These are phyloP conservation scores for Neonectria neomacrospora DNA, from an alignment of 2,329 filamentous ascomycete genomes.

Conservation along the genomic window DNA sequence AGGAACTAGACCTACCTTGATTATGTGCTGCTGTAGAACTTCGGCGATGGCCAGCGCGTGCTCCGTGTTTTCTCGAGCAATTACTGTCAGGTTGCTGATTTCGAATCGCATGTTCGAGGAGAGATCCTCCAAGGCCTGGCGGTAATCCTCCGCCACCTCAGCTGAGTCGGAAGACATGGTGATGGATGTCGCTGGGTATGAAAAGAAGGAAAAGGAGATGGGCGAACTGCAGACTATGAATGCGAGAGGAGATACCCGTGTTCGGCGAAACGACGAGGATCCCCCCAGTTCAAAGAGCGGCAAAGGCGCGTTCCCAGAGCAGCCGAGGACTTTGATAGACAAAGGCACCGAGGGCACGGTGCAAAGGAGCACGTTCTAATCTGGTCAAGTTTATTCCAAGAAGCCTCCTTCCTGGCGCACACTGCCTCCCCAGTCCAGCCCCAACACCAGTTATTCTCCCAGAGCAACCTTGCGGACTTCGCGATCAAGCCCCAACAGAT, in stretches of 20 bases:
- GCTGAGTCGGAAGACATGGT: constrained; percentile 69
- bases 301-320: constrained; percentile 23
- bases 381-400: constrained; percentile 47
- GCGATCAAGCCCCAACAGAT: constrained; percentile 37
- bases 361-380: constrained; percentile 41
- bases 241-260: constrained; percentile 25
- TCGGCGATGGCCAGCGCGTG: constrained; percentile 93
- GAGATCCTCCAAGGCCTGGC: constrained; percentile 90
- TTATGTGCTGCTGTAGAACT: constrained; percentile 91
- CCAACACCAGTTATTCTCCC: constrained; percentile 40
- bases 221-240: constrained; percentile 27
- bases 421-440: constrained; percentile 39
- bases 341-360: constrained; percentile 32
- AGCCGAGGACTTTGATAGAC: constrained; percentile 22
- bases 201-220: constrained; percentile 26
- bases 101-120: constrained; percentile 92
- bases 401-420: constrained; percentile 37
- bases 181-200: constrained; percentile 30
- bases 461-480: constrained; percentile 37
- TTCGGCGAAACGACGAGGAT: constrained; percentile 17
- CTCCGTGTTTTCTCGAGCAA: constrained; percentile 96
- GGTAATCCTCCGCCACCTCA: constrained; percentile 95
- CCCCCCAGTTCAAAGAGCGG: constrained; percentile 19
- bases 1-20: constrained; percentile 75
- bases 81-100: constrained; percentile 96